Percentiles rank a stretch among this genome's conserved stretches.
Evolutionary conservation across 2,329 filamentous ascomycete species (phyloP).

Genomic region (Beauveria pseudobassiana): DNA sequence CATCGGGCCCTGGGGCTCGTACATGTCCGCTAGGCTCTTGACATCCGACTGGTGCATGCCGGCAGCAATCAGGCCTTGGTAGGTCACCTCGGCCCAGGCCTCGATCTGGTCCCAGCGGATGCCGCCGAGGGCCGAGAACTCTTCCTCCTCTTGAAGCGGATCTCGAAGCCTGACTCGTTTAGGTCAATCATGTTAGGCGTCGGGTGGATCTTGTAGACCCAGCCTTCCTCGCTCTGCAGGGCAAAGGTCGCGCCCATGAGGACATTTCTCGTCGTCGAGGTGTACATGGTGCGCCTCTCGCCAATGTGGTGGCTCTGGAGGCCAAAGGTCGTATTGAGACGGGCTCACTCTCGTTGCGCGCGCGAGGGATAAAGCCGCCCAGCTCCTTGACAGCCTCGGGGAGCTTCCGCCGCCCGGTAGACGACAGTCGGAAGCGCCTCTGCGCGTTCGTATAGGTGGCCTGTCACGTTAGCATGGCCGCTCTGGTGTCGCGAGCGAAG

Average conservation of each 20-base stretch:
- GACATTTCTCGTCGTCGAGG: neutral
- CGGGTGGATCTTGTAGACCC: neutral
- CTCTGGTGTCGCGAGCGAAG: neutral
- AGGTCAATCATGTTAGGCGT: constrained; percentile 1
- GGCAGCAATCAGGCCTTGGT: neutral
- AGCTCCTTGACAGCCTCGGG: neutral
- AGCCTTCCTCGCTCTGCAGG: neutral
- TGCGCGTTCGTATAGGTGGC: neutral
- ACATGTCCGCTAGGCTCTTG: neutral
- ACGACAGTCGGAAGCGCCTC: neutral
- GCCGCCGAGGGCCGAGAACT: neutral
- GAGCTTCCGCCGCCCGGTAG: neutral
- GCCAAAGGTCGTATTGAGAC: neutral
- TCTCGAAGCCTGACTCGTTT: neutral
- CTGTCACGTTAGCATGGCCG: neutral
- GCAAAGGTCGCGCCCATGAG: neutral
- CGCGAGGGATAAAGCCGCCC: neutral
- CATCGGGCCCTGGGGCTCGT: neutral
- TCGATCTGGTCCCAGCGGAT: neutral
- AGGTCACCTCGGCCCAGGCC: neutral
- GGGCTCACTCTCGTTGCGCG: neutral
- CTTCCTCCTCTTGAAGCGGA: neutral
- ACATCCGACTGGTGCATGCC: neutral
- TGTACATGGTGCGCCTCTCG: neutral
- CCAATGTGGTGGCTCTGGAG: neutral